phyloP scores from a whole-genome alignment of 306 rosid species.

The Cyclanthera cordifolia region DNA sequence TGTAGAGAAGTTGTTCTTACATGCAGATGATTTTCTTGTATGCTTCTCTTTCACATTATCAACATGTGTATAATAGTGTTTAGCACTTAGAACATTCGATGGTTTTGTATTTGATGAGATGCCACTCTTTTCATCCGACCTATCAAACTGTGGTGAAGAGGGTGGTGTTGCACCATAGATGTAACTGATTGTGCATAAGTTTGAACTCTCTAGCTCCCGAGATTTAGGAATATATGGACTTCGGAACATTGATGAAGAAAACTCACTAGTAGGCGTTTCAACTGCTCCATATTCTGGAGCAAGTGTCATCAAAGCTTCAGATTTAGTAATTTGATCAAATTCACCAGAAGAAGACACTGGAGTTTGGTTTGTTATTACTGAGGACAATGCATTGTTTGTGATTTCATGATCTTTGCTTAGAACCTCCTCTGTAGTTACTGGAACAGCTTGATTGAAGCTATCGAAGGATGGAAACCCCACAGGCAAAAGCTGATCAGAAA shows the following conservation, averaged over 20 bases:
- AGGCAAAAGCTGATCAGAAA: constrained; percentile 61
- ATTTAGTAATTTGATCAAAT: constrained; percentile 81
- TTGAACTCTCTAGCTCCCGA: constrained; percentile 52
- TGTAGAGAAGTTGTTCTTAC: constrained; percentile 27
- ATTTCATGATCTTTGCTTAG: constrained; percentile 48
- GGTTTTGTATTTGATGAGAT: constrained; percentile 33
- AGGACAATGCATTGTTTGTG: constrained; percentile 32
- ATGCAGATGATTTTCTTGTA: constrained; percentile 30
- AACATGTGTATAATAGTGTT: constrained; percentile 54
- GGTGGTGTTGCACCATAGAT: constrained; percentile 83
- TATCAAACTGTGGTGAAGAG: constrained; percentile 58
- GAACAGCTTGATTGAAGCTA: constrained; percentile 54
- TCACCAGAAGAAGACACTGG: constrained; percentile 45
- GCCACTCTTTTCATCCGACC: constrained; percentile 58
- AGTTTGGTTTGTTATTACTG: constrained; percentile 37
- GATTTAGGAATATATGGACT: constrained; percentile 79
- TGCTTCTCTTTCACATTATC: constrained; percentile 51
- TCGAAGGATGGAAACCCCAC: constrained; percentile 69
- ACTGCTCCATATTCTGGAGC: constrained; percentile 98
- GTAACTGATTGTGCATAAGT: constrained; percentile 58
- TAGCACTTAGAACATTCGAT: constrained; percentile 32
- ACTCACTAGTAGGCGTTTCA: constrained; percentile 63
- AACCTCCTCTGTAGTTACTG: constrained; percentile 47
- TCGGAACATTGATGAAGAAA: constrained; percentile 62
- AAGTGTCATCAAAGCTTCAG: constrained; percentile 93